These are phyloP conservation scores for Lactarius hengduanensis DNA, from an alignment of 768 basidiomycete genomes.

Conservation along the genomic window DNA sequence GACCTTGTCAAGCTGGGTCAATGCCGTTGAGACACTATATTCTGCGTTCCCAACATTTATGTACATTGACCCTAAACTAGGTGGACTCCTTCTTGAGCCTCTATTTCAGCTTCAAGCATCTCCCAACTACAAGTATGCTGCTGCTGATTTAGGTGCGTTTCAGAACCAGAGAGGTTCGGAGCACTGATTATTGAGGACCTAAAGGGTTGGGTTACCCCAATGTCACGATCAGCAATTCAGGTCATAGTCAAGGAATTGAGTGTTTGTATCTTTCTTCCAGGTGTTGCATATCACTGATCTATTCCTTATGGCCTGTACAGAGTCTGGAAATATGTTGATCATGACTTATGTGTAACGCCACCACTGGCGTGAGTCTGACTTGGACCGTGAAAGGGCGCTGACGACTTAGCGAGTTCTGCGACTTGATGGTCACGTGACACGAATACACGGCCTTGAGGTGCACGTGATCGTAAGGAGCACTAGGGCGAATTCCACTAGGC, in stretches of 20 bases:
- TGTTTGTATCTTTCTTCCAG: conserved; percentile 1
- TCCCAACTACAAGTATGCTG: conserved; percentile 23
- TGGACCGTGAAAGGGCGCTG: too few species aligned
- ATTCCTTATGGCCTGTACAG: conserved; percentile 5
- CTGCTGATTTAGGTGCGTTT: conserved; percentile 30
- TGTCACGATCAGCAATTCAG: conserved; percentile 5
- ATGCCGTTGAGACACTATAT: conserved; percentile 55
- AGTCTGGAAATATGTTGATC: conserved; percentile 39
- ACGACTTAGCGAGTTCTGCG: too few species aligned
- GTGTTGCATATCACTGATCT: neutral
- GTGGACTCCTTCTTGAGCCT: conserved; percentile 33
- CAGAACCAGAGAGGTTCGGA: neutral
- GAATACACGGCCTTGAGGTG: too few species aligned
- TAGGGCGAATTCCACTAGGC: too few species aligned
- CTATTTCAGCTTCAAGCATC: conserved; percentile 29
- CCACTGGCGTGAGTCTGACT: too few species aligned
- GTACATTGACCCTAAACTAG: conserved; percentile 53
- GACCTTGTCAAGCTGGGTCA: conserved; percentile 32
- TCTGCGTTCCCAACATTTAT: conserved; percentile 51
- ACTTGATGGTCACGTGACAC: too few species aligned
- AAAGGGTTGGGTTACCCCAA: conserved; percentile 17
- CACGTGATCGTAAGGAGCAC: too few species aligned
- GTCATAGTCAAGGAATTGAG: conserved; percentile 13
- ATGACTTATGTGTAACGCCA: conserved; percentile 37
- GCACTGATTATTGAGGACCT: neutral